Percentiles rank a stretch among this genome's conserved stretches.
These are phyloP conservation scores for Fusarium scirpi DNA, from an alignment of 2,329 filamentous ascomycete species.

Conservation along the genomic window DNA sequence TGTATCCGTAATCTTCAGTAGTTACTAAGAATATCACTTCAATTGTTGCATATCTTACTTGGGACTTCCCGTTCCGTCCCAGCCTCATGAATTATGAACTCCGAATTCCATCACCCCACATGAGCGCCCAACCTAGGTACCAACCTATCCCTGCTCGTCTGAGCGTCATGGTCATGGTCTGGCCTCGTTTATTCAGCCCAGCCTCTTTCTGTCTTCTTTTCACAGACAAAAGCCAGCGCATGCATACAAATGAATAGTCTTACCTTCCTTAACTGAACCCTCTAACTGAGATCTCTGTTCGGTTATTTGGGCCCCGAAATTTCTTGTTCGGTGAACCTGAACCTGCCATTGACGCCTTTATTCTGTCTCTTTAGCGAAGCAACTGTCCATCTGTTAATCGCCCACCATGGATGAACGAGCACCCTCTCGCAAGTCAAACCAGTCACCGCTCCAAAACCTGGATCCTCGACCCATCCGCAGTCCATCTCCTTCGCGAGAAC, in stretches of 20 bases:
- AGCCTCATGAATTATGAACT: conserved; percentile 39
- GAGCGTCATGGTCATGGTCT: conserved; percentile 40
- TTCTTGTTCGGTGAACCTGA: neutral
- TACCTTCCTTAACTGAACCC: neutral
- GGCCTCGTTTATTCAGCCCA: conserved; percentile 39
- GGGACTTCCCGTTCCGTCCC: conserved; percentile 22
- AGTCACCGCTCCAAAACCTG: conserved; percentile 44
- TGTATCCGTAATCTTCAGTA: conserved; percentile 10
- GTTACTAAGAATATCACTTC: conserved; percentile 18
- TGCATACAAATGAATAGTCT: conserved; percentile 17
- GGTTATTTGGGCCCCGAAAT: conserved; percentile 17
- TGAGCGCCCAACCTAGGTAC: neutral
- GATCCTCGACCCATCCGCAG: conserved; percentile 47
- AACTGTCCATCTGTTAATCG: neutral
- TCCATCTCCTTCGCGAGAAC: conserved; percentile 40
- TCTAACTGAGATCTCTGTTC: conserved; percentile 16
- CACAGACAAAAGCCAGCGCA: conserved; percentile 33
- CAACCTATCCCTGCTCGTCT: conserved; percentile 33
- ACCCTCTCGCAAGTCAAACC: conserved; percentile 35
- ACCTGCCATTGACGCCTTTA: neutral
- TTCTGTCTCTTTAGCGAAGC: neutral
- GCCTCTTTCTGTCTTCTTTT: conserved; percentile 43
- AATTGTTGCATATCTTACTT: conserved; percentile 34
- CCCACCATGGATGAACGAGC: conserved; percentile 29
- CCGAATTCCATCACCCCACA: conserved; percentile 38